Evolutionary conservation across 164 flowering plant genomes (phyloP), one percentile per base, ranked within the genome.

Genomic region (Hamamelis virginiana): DNA sequence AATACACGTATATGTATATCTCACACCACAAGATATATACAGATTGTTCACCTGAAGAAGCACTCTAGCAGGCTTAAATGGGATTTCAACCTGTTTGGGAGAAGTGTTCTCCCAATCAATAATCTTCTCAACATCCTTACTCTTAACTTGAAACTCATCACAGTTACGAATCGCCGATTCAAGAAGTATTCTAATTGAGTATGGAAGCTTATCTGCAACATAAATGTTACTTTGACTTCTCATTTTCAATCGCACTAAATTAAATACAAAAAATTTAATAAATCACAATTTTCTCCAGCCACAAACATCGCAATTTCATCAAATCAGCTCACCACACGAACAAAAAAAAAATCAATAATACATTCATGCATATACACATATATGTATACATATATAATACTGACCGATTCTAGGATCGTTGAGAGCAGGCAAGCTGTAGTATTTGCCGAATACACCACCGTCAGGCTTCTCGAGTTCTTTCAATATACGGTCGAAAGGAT

Each of bases 51-150:
- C 96, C 94, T 96, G 99, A 64, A 96, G 80, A 21, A 96, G 87
- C 53, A 96, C 99, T 69, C 99, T 86, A 50, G 99, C 98, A 67
- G 98, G 99, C 84, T 96, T 96, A 73, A 96, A 96, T 14, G 99
- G 97, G 55, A 96, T 92, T 68, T 95, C 97, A 70, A 93, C 99
- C 74, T 76, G 97, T 72, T 91, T 91, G 9, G 99, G 94, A 44
- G 98, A 73, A 41, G 89, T 74, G 47, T 86, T 96, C 75, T 93
- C 96, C 99, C 99, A 96, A 66, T 96, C 98, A 70, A 96, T 80
- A 59, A 96, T 95, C 80, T 93, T 95, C 82, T 95, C 98, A 44
- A 95, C 98, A 80, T 95, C 99, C 38, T 77, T 78, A 72, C 80
- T 81, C 33, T 82, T 92, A 33, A 95, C 99, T 80, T 92, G 94